Conservation (phyloP, 2,329 filamentous ascomycete genomes). For the Tolypocladium tundrense region DNA sequence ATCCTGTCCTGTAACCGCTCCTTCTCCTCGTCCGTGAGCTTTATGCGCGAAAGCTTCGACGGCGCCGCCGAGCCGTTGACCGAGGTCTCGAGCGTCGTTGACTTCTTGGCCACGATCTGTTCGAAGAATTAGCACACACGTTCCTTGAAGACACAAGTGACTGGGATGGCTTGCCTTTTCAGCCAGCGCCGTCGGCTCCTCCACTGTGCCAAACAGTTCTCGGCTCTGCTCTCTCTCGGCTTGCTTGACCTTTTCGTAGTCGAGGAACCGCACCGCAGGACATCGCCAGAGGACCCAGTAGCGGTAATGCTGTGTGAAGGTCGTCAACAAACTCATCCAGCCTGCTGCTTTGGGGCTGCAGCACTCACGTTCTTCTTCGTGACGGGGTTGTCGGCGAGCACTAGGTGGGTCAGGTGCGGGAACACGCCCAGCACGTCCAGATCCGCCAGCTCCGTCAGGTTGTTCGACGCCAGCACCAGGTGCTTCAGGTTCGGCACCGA, state of each 20-base stretch:
- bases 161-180: constrained; percentile 36
- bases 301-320: constrained; percentile 62
- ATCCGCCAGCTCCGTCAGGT: constrained; percentile 74
- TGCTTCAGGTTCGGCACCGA: constrained; percentile 75
- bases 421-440: constrained; percentile 69
- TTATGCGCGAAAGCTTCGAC: constrained; percentile 64
- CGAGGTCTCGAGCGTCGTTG: constrained; percentile 55
- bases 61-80: constrained; percentile 32
- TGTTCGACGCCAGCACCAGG: constrained; percentile 75
- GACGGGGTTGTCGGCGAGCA: constrained; percentile 79
- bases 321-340: constrained; percentile 1
- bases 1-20: constrained; percentile 79
- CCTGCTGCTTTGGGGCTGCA: neutral
- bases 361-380: constrained; percentile 75
- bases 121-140: neutral
- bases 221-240: constrained; percentile 65
- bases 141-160: neutral
- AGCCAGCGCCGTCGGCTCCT: constrained; percentile 72
- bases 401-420: constrained; percentile 64
- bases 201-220: constrained; percentile 72
- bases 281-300: constrained; percentile 85
- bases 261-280: constrained; percentile 77
- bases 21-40: constrained; percentile 81
- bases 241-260: constrained; percentile 86
- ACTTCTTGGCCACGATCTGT: constrained; percentile 76